phyloP scores from a whole-genome alignment of 257 asterid species.

The Solanum commersonii region DNA sequence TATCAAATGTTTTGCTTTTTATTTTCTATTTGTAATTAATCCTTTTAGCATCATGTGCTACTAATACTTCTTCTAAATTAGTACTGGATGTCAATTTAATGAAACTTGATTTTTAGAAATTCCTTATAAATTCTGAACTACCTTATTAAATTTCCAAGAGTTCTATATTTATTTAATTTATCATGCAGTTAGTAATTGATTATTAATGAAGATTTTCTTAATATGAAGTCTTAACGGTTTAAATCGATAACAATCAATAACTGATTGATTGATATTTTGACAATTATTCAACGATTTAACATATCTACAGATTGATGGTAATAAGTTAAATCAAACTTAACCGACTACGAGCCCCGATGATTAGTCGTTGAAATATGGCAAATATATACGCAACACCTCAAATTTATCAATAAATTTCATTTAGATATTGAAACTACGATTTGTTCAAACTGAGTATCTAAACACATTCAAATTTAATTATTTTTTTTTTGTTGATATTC shows the following conservation, averaged over 20 bases:
- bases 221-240: background rate
- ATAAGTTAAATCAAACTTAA: background rate
- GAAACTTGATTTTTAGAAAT: background rate
- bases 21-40: background rate
- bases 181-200: background rate
- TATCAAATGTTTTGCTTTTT: background rate
- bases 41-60: background rate
- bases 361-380: background rate
- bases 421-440: background rate
- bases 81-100: background rate
- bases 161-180: background rate
- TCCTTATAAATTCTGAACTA: background rate
- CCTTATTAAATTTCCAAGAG: background rate
- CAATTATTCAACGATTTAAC: background rate
- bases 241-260: background rate
- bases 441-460: background rate
- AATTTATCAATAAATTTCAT: background rate
- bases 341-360: rapidly evolving
- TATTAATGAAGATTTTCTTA: background rate
- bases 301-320: background rate
- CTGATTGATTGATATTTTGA: background rate
- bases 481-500: background rate
- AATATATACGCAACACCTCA: background rate
- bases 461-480: background rate
- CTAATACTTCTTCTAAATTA: background rate